Conservation (phyloP, 371 early-diverging fungal species). For the Apophysomyces ossiformis region DNA sequence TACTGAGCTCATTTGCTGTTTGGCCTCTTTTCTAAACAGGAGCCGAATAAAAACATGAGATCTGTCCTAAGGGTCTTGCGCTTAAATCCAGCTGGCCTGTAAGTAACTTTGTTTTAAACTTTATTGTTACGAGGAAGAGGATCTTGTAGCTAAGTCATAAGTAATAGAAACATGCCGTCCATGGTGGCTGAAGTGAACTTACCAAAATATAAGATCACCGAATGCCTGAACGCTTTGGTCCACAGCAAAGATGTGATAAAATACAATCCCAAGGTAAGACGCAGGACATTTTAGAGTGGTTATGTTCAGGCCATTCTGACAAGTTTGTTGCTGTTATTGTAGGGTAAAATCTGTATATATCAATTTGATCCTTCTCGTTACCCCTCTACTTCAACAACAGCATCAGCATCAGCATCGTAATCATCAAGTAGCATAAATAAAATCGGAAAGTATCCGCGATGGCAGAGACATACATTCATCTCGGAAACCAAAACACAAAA, state of each 20-base stretch:
- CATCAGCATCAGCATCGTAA: too few species aligned
- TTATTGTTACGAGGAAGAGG: too few species aligned
- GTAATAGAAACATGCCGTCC: slow-evolving; percentile 23
- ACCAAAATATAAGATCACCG: slow-evolving; percentile 28
- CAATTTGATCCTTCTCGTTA: slow-evolving; percentile 23
- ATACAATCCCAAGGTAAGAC: slow-evolving; percentile 22
- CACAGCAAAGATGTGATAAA: slow-evolving; percentile 35
- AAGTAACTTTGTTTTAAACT: not conserved
- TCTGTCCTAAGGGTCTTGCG: slow-evolving; percentile 26
- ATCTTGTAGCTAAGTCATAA: not conserved
- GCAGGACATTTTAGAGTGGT: not conserved
- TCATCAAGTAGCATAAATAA: too few species aligned
- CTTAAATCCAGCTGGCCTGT: slow-evolving; percentile 35
- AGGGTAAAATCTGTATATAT: slow-evolving; percentile 23
- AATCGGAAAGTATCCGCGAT: too few species aligned
- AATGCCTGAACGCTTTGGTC: slow-evolving; percentile 33
- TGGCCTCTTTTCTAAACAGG: slow-evolving; percentile 11
- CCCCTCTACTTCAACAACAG: slow-evolving; percentile 7
- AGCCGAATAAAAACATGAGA: slow-evolving; percentile 34
- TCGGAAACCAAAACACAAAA: too few species aligned
- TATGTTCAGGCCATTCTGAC: not conserved
- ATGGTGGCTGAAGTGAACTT: slow-evolving; percentile 20
- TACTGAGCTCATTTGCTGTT: not conserved
- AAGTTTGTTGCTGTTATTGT: not conserved
- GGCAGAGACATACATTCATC: too few species aligned